Base-by-base conservation (phyloP, 306 rosid species). In the Gastrolobium bilobum region DNA sequence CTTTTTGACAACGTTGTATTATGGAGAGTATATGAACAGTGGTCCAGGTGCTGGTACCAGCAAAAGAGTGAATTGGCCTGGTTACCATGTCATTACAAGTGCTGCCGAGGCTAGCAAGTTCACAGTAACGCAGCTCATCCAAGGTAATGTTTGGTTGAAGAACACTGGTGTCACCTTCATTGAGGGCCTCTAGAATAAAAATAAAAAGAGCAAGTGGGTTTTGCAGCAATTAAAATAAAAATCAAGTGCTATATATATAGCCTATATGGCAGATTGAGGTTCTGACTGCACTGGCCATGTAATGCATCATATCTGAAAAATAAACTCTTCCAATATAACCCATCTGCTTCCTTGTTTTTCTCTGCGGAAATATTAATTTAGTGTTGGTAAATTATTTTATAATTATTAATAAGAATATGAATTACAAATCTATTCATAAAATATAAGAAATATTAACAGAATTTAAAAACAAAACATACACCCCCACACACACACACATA, bases 61-160 rank as follows among this genome's bases (percentile, higher is more conserved):
- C 67, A 79, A 88, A 75, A 82, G 95, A 73, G 97, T 92, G 1
- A 84, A 76, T 0, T 92, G 97, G 95, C 26, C 92, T n/a, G 93
- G 97, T 40, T 89, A 76, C 61, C 95, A 61, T 74, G 65, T 84
- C 39, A 84, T 90, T 29, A 85, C 58, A 3, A 79, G 10, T 56
- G 71, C 86, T 29, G 20, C 30, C 0, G 90, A 68, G 50, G 94
- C 96, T 59, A 83, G 51, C 57, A 76, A 76, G 4, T 90, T 90
- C 79, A 92, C 95, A 0, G 95, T 92, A 10, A 65, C 77, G 5
- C 53, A 83, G 20, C 82, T 92, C 0, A 92, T 90, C 6, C 93
- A 92, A 73, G 96, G 97, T 15, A 88, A 86, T 44, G 63, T 58
- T 3, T 92, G 96, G 96, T 74, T 92, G 80, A 79, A 81, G 82